Evolutionary conservation across 2,329 filamentous ascomycete genomes (phyloP).

Genomic region (Penicillium sp.): DNA sequence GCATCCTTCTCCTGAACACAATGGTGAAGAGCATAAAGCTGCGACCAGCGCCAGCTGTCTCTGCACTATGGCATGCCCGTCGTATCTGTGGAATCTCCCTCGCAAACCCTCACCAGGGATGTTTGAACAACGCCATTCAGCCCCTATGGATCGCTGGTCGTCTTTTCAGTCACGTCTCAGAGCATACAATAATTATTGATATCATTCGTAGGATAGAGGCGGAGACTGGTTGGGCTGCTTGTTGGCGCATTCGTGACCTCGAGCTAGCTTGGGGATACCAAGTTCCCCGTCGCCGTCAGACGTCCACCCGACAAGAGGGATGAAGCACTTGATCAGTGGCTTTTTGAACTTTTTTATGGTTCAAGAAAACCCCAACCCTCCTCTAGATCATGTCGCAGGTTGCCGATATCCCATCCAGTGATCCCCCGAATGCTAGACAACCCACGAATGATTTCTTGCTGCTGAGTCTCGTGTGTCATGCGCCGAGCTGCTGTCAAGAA

Average conservation of each 20-base stretch:
- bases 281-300: constrained; percentile 11
- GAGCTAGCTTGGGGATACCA: constrained; percentile 40
- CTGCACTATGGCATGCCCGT: constrained; percentile 57
- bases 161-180: constrained; percentile 53
- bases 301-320: not conserved
- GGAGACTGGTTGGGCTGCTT: constrained; percentile 56
- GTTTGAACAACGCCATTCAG: constrained; percentile 60
- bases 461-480: constrained; percentile 54
- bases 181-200: constrained; percentile 39
- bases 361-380: constrained; percentile 27
- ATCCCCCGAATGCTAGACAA: constrained; percentile 41
- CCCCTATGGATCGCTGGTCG: constrained; percentile 59
- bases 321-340: constrained; percentile 2
- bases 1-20: constrained; percentile 53
- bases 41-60: constrained; percentile 28
- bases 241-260: constrained; percentile 56
- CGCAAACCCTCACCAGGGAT: constrained; percentile 58
- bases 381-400: constrained; percentile 18
- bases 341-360: constrained; percentile 1
- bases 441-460: constrained; percentile 43
- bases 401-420: constrained; percentile 45
- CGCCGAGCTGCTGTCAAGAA: constrained; percentile 47
- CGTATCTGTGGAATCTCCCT: constrained; percentile 58
- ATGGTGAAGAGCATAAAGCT: constrained; percentile 39
- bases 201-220: constrained; percentile 53